A percentile compares a stretch with the other conserved stretches of the same genome.
Evolutionary conservation across 2,329 filamentous ascomycete genomes (phyloP).

Genomic region (Aureobasidium sp.): DNA sequence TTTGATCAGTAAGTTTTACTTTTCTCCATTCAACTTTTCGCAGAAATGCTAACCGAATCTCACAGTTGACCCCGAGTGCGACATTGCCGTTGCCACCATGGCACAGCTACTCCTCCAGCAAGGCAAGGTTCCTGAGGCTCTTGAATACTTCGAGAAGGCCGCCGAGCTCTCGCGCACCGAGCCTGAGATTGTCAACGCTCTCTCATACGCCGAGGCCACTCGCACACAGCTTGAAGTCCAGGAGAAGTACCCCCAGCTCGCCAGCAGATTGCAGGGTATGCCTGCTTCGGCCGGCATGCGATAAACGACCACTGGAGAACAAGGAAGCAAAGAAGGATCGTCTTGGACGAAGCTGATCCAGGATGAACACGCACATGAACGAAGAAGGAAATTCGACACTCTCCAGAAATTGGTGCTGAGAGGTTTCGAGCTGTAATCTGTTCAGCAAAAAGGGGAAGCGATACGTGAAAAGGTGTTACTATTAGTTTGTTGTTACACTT

Average conservation of each 20-base stretch:
- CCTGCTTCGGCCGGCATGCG: constrained; percentile 22
- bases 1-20: constrained; percentile 66
- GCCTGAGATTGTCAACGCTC: constrained; percentile 88
- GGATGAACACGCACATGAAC: not conserved
- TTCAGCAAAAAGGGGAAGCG: not conserved
- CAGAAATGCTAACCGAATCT: constrained; percentile 26
- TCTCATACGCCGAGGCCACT: constrained; percentile 95
- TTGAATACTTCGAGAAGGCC: constrained; percentile 94
- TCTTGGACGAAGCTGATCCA: not conserved
- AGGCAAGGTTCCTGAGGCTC: constrained; percentile 89
- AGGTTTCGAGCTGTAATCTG: not conserved
- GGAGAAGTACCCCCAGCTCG: constrained; percentile 46
- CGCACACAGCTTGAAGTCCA: constrained; percentile 79
- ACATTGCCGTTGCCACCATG: constrained; percentile 98
- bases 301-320: not conserved
- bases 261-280: constrained; percentile 39
- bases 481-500: not conserved
- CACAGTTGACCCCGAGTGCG: constrained; percentile 91
- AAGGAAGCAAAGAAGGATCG: not conserved
- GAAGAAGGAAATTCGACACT: not conserved
- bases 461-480: not conserved
- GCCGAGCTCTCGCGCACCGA: constrained; percentile 92
- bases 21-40: not conserved
- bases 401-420: not conserved
- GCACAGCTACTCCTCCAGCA: constrained; percentile 95